phyloP scores from a whole-genome alignment of 192 early-diverging fungal species.

The Thamnidium elegans region DNA sequence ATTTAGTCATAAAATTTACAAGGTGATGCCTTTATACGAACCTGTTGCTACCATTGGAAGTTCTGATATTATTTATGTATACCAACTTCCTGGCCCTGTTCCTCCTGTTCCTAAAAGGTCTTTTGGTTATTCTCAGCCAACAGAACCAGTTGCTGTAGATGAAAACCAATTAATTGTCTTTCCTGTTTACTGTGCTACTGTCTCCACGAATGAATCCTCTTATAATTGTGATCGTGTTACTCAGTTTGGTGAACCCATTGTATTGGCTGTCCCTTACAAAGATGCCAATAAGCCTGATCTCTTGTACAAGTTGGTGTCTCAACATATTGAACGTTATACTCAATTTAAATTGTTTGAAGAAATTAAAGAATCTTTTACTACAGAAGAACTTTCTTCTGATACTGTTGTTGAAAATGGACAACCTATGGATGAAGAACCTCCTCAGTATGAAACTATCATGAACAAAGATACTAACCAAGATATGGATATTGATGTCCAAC shows the following conservation, averaged over 20 bases:
- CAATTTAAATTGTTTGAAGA: constrained; percentile 39
- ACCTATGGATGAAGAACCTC: neutral
- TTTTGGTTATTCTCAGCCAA: neutral
- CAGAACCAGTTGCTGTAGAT: neutral
- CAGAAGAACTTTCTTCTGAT: neutral
- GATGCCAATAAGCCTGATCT: constrained; percentile 35
- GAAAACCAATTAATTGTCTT: constrained; percentile 22
- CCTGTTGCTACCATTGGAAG: constrained; percentile 37
- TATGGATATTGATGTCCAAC: constrained; percentile 1
- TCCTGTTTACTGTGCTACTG: constrained; percentile 33
- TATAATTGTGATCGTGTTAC: constrained; percentile 1
- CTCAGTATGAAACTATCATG: neutral
- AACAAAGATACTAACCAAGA: neutral
- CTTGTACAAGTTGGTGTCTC: constrained; percentile 36
- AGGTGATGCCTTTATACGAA: constrained; percentile 52
- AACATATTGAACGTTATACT: constrained; percentile 44
- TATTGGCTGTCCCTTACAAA: constrained; percentile 41
- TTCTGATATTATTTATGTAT: constrained; percentile 31
- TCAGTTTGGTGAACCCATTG: constrained; percentile 43
- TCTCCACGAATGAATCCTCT: constrained; percentile 29
- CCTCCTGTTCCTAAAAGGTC: constrained; percentile 3
- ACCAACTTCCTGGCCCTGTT: constrained; percentile 33
- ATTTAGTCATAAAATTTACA: constrained; percentile 52
- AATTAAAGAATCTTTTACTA: neutral
- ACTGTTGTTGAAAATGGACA: neutral